Evolutionary conservation across 2,329 filamentous ascomycete genomes (phyloP), one percentile per base, ranked within the genome.

Genomic region (Diaporthe vexans): DNA sequence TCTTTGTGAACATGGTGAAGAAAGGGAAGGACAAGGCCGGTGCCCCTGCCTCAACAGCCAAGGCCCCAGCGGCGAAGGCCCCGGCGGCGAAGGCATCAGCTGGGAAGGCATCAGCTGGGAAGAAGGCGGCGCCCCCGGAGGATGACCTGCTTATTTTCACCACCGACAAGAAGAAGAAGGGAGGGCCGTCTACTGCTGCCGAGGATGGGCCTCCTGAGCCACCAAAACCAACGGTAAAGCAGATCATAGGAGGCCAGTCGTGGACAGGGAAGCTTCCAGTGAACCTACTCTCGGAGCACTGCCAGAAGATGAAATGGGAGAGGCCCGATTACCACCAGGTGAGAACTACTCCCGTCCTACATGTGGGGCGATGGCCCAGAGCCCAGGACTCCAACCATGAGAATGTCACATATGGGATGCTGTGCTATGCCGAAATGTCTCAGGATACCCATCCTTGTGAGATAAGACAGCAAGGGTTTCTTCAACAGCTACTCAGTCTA

Each of bases 221-320:
- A 4, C 89, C 89, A 0, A 91, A 91, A 78, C 91, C 90, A 19
- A 92, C 91, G 1, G 89, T 89, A 58, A 93, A 93, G 83, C 94
- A 97, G 78, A 86, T 99, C 77, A 97, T 99, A 80, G 97, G 95
- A 56, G 97, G 97, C 65, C 91, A 95, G 74, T 98, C 95, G 78
- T 99, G 97, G 97, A 99, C 97, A 0, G 97, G 97, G 54, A 99
- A 99, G 83, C 86, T 99, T 43, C 97, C 97, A 1, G 94, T 98
- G 77, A 98, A 97, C 81, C 89, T 98, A 79, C 90, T 98, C 77
- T 94, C 94, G 48, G 97, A 98, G 86, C 94, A 97, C 84, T 98
- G 95, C 80, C 95, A 98, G 85, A 97, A 96, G 83, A 94, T 97
- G 83, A 95, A 94, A 81, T 99, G 97, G 97, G 94, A 95, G 77